Percentiles rank a stretch among this genome's conserved stretches.
phyloP scores from a whole-genome alignment of 2,329 filamentous ascomycete genomes.

The Cadophora gregata region DNA sequence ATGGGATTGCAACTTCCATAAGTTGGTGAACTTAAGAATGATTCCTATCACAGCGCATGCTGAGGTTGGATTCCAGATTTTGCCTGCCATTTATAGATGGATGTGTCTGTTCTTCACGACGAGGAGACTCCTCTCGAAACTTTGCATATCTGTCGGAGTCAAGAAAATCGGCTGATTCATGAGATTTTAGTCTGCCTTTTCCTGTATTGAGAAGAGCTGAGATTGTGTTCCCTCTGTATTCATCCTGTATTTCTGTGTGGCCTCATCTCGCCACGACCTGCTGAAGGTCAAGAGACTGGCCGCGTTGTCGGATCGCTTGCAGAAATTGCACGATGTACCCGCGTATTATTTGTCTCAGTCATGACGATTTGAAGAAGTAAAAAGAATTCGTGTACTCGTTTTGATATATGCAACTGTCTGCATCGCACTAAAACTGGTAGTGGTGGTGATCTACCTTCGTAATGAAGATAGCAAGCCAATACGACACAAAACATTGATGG shows the following conservation, averaged over 20 bases:
- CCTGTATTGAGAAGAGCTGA: background rate
- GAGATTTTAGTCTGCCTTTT: background rate
- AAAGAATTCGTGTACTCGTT: background rate
- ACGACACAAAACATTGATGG: background rate
- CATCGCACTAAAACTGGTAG: background rate
- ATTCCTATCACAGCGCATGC: background rate
- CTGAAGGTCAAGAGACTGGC: background rate
- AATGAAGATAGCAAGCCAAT: background rate
- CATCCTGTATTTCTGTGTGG: background rate
- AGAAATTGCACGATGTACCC: background rate
- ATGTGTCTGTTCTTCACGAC: background rate
- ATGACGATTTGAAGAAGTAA: background rate
- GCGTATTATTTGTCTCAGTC: background rate
- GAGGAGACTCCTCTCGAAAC: background rate
- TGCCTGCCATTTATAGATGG: background rate
- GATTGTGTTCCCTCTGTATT: background rate
- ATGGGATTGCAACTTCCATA: background rate
- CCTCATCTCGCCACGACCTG: constrained; percentile 4
- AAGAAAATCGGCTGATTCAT: background rate
- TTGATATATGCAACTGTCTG: background rate
- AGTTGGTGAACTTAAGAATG: background rate
- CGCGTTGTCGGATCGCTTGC: background rate
- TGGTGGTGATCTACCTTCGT: too few relatives aligned
- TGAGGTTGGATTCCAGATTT: background rate
- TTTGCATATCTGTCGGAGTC: background rate